Evolutionary conservation across 2,329 filamentous ascomycete genomes (phyloP).

Genomic region (Trichothecium roseum): DNA sequence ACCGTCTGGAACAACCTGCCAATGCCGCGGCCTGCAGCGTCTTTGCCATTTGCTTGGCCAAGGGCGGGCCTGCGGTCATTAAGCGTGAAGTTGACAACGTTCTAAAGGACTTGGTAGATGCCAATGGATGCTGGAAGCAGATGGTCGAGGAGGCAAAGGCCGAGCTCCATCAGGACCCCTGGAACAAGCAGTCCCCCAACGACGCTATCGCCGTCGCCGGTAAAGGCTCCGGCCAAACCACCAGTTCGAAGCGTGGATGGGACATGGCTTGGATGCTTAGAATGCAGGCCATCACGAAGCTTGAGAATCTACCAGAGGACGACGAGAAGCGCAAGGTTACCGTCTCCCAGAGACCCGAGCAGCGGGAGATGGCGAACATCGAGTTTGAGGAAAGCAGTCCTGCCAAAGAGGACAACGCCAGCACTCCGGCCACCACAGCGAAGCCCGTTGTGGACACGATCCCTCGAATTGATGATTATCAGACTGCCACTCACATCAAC

Average conservation of each 20-base stretch:
- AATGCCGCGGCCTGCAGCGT: constrained; percentile 64
- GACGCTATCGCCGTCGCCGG: constrained; percentile 2
- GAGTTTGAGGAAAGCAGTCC: constrained; percentile 1
- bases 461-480: constrained; percentile 22
- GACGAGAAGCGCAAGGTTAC: constrained; percentile 36
- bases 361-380: constrained; percentile 16
- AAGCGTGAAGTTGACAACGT: constrained; percentile 17
- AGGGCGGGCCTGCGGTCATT: constrained; percentile 19
- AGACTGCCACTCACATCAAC: constrained; percentile 21
- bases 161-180: constrained; percentile 18
- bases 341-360: constrained; percentile 17
- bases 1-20: constrained; percentile 58
- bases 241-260: constrained; percentile 18
- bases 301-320: constrained; percentile 33
- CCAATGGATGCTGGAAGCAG: constrained; percentile 35
- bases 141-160: constrained; percentile 19
- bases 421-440: constrained; percentile 1
- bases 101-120: constrained; percentile 21
- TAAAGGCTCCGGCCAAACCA: too few relatives aligned
- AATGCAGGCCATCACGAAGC: constrained; percentile 31
- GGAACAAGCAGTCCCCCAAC: constrained; percentile 11
- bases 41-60: constrained; percentile 36
- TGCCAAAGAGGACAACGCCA: not conserved
- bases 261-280: constrained; percentile 35
- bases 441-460: not conserved